Evolutionary conservation across 202 grass and related monocot genomes (phyloP), one percentile per base, ranked within the genome.

Genomic region (Hordeum pubiflorum): DNA sequence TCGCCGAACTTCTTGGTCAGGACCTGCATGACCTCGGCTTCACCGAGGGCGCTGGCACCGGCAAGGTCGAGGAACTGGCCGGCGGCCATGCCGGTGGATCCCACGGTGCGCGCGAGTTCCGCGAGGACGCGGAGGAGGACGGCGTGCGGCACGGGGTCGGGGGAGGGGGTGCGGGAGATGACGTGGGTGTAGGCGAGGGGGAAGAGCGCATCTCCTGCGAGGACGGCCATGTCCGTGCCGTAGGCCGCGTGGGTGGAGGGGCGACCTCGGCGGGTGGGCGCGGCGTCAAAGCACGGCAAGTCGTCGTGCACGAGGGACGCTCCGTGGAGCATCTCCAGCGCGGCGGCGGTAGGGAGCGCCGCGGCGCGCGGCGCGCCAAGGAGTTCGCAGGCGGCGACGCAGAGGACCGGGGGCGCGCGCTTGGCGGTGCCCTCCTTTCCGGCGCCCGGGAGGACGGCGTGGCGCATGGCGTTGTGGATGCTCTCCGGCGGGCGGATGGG

Each of bases 1-100:
- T 93, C 90, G 36, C 95, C 95, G 63, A 97, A 97, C 80, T 97
- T 97, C 88, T 94, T 97, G 20, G 88, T 84, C 52, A 97, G 83
- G 5, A 94, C 88, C 54, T 82, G 84, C 74, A 97, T 70, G n/a
- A 97, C 88, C 76, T 94, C 92, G 26, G 63, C 62, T 88, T 97
- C 92, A 21, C 86, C 84, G 57, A 89, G 84, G 15, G 82, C 90
- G 32, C 84, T 69, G 68, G 95, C 82, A 23, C 88, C 88, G 6
- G 90, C 62, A 27, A 97, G 84, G 54, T 97, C 95, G 38, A 97
- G 84, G 63, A 87, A 87, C 77, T 94, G 92, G 23, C 92, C 92
- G 0, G 90, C 92, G 14, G 90, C 86, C 92, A 98, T 98, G 52
- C 92, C 90, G 4, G 86, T 94, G 77, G 89, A 93, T 40, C 95